Evolutionary conservation across 1,284 basidiomycete species (phyloP), one percentile per base, ranked within the genome.

Genomic region (Cystobasidium slooffiae): DNA sequence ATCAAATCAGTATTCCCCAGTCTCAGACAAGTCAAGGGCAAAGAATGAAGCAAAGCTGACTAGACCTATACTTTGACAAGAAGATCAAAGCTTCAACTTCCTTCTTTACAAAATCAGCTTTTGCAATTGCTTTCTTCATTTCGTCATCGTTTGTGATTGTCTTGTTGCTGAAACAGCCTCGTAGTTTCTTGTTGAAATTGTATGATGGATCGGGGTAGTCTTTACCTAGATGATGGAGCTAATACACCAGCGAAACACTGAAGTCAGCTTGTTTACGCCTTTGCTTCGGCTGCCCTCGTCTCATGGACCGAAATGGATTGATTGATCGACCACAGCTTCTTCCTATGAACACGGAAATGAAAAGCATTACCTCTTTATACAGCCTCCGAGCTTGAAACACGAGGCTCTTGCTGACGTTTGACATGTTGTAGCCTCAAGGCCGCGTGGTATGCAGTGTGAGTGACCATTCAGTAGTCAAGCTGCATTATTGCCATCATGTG

Each of bases 171-270:
- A 73, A 73, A 53, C 70, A 73, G 10, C 62, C 70, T 31, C 58
- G 49, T n/a, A 73, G 56, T 16, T 53, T 49, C 47, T 53, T 59
- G 24, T 56, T 12, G 62, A 73, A 73, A 43, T 73, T 65, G 63
- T 73, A 73, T 3, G 62, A 58, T 22, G 70, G 70, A 39, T 73
- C 70, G 1, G 70, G 70, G 66, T 73, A 73, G 62, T 73, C 70
- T 24, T 62, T 62, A 6, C 70, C 70, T 52, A 73, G 70, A 24
- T 73, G 58, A 63, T 52, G 46, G 43, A 73, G 70, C 70, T 73
- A 52, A 2, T 10, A 31, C 31, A 31, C 31, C 31, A 31, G 31
- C 31, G 31, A 5, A 31, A 31, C 2, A 31, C 31, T 5, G n/a
- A 31, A 31, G 31, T 31, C 5, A 31, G 31, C 31, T 31, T 31